Base-by-base conservation (phyloP, 2,329 filamentous ascomycete genomes). In the Arthrocladium fulminans region DNA sequence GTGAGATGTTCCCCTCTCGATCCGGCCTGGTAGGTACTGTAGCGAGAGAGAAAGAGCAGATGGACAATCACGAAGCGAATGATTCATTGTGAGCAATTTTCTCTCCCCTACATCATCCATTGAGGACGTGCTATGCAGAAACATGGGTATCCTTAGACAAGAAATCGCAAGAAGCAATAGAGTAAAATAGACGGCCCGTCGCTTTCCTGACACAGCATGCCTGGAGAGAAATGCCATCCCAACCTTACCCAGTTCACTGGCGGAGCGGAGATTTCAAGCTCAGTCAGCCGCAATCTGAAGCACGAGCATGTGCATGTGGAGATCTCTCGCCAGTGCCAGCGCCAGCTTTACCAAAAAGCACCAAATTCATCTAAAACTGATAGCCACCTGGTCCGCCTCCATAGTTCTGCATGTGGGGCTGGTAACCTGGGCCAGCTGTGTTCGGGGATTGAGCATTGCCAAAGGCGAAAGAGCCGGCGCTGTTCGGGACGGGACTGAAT, bases 401-500 rank as follows among this genome's bases (percentile, higher is more conserved):
- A 37, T 45, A 45, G 22, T n/a, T 37, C 19, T 35, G 43, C 43
- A 45, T 45, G 19, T 45, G 43, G 9, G 27, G 43, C 30, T 45
- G 43, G 25, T 45, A 45, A 7, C 19, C 32, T 15, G n/a, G 37
- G 30, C 43, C 43, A 8, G 43, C 32, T 35, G 43, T 15, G 32
- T 15, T 45, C 4, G 43, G 43, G 8, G 43, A 37, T n/a, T 45
- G 43, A 23, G 20, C 20, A 19, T 45, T 29, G 32, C 43, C 43
- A 27, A 3, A 45, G 8, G 13, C n/a, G 29, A 23, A 45, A 19
- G 43, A 35, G 20, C 29, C 43, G 19, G 40, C 24, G 17, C 24
- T 45, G 17, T 45, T 45, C 9, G 43, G 29, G 3, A 45, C 10
- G 6, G 43, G 43, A 45, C 29, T 45, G 43, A 45, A 45, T 12